A percentile compares a stretch with the other conserved stretches of the same genome.
These are phyloP conservation scores for Neurospora pannonica DNA, from an alignment of 495 filamentous ascomycete genomes.

Conservation along the genomic window DNA sequence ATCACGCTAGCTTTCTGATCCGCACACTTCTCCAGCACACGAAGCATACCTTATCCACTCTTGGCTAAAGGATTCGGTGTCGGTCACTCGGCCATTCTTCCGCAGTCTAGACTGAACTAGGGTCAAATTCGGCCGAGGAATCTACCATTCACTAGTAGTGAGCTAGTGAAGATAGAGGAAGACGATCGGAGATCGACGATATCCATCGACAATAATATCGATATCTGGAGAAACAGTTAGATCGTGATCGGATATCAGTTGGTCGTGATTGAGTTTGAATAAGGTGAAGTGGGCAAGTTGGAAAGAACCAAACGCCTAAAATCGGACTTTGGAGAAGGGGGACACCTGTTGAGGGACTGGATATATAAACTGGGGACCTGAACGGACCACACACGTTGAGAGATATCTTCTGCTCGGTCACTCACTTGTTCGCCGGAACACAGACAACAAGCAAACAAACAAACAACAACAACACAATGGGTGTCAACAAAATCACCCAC, in stretches of 20 bases:
- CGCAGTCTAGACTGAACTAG: not conserved
- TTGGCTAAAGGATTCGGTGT: not conserved
- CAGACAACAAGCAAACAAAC: not conserved
- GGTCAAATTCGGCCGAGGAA: not conserved
- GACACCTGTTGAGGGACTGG: not conserved
- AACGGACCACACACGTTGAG: not conserved
- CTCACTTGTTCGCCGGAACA: not conserved
- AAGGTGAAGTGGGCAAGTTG: not conserved
- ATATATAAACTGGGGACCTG: not conserved
- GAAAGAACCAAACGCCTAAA: not conserved
- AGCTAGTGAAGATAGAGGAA: not conserved
- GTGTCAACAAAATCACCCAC: slow-evolving; percentile 37
- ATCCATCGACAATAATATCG: not conserved
- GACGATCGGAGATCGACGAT: not conserved
- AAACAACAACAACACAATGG: slow-evolving; percentile 28
- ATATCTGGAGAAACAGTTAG: not conserved
- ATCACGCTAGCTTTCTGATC: not conserved
- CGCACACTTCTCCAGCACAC: not conserved
- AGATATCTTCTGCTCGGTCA: not conserved
- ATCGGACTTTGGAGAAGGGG: not conserved
- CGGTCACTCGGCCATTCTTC: not conserved
- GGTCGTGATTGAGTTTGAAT: not conserved
- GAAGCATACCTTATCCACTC: not conserved
- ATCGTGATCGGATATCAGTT: not conserved
- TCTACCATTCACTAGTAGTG: not conserved